Conservation (phyloP, 116 monocot genomes). For the Papilionanthe hybrid region DNA sequence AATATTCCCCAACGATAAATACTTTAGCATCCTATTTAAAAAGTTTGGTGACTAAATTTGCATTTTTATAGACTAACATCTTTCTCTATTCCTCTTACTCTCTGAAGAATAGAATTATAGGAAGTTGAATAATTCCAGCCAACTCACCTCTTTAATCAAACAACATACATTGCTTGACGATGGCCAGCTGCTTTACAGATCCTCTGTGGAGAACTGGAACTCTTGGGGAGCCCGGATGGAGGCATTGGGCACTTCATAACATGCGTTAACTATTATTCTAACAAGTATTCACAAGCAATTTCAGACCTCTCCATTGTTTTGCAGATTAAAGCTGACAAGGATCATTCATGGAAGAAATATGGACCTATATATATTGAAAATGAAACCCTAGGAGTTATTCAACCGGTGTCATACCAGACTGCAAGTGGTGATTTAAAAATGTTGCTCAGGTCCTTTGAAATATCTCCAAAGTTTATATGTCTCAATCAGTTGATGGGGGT, state of each 20-base stretch:
- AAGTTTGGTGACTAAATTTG: too few relatives aligned
- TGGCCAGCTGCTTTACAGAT: conserved; percentile 73
- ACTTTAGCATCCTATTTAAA: too few relatives aligned
- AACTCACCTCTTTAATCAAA: background rate
- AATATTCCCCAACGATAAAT: too few relatives aligned
- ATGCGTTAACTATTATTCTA: background rate
- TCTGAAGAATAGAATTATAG: too few relatives aligned
- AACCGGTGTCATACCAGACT: conserved; percentile 81
- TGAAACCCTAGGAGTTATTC: conserved; percentile 67
- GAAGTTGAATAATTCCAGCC: background rate
- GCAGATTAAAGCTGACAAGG: conserved; percentile 57
- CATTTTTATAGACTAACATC: too few relatives aligned
- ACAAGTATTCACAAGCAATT: background rate
- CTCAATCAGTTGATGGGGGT: conserved; percentile 79
- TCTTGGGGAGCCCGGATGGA: conserved; percentile 99
- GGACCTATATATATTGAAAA: conserved; percentile 79
- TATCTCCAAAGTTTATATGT: conserved; percentile 60
- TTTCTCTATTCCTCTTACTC: too few relatives aligned
- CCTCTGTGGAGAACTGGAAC: conserved; percentile 97
- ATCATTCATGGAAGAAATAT: conserved; percentile 71
- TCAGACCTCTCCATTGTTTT: background rate
- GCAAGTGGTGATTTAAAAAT: conserved; percentile 48
- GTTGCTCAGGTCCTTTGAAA: conserved; percentile 70
- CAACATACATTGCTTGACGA: conserved; percentile 82
- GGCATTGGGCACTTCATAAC: conserved; percentile 25